Base-by-base conservation (phyloP, 345 rosid genomes). In the Salix udensis region DNA sequence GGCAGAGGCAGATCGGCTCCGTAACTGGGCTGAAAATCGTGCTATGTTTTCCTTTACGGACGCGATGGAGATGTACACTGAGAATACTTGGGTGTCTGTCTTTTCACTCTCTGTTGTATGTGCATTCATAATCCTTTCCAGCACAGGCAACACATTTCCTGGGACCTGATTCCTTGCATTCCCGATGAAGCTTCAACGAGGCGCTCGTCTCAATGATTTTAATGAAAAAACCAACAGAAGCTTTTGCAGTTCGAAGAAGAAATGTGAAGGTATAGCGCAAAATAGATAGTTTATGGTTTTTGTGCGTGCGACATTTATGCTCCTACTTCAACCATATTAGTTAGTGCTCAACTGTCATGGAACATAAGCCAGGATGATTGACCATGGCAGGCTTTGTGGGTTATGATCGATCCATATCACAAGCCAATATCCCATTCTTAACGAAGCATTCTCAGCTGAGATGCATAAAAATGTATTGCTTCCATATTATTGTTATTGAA, bases 51-150 rank as follows among this genome's bases (percentile, higher is more conserved):
- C 97, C 1, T 85, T 91, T 48, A 88, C 98, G 1, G 97, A 95
- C 73, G 97, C 97, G 1, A 95, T 93, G 97, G 97, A 93, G 76
- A 95, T 90, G 94, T 90, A 95, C 81, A 86, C 94, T 3, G 96
- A 91, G 80, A 91, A 88, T 79, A 88, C 97, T 1, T 93, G 97
- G 97, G 92, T 95, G 16, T 93, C 96, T 2, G 97, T 95, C 46
- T 89, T 95, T 86, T 95, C 98, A 0, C 97, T 95, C 48, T 93
- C 98, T 0, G 97, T 95, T 5, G 98, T 95, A 46, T 95, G 97
- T 1, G 97, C 98, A 60, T 95, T 93, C 88, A 93, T 93, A 68
- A 91, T 92, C 68, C 80, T 89, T 60, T 88, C 91, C 2, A 92
- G 93, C 87, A 87, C 94, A 11, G 70, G 86, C 44, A 85, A 78